phyloP scores from a whole-genome alignment of 345 rosid species.

The Sisymbrium altissimum region DNA sequence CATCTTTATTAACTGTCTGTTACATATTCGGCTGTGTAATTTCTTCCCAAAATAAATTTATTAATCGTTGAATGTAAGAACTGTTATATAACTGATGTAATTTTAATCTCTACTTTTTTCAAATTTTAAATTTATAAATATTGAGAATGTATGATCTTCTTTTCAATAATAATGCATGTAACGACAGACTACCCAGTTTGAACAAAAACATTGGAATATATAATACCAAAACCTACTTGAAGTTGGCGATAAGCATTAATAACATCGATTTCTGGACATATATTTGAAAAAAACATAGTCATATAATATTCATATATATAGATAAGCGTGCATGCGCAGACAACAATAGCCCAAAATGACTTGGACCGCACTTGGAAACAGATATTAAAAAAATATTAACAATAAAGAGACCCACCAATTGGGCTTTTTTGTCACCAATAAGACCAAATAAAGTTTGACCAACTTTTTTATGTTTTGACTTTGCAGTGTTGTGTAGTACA shows the following conservation, averaged over 20 bases:
- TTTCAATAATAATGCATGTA: neutral
- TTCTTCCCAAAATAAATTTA: neutral
- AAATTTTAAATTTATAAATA: too few relatives aligned
- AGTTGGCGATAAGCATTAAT: slow-evolving; percentile 25
- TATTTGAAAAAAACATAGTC: neutral
- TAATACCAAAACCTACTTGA: slow-evolving; percentile 1
- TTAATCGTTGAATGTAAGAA: neutral
- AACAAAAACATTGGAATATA: neutral
- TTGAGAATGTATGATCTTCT: neutral
- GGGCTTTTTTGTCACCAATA: slow-evolving; percentile 18
- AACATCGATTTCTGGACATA: slow-evolving; percentile 11
- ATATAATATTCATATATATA: neutral
- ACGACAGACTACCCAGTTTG: neutral
- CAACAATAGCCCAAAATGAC: slow-evolving; percentile 23
- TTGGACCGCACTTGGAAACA: slow-evolving; percentile 20
- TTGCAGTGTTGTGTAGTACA: slow-evolving; percentile 19
- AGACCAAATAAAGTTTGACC: slow-evolving; percentile 33
- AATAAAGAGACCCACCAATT: neutral
- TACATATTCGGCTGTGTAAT: neutral
- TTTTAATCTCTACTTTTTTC: too few relatives aligned
- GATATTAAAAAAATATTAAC: neutral
- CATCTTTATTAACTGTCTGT: neutral
- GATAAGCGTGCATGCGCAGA: slow-evolving; percentile 21
- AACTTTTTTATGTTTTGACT: slow-evolving; percentile 31
- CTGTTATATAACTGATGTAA: too few relatives aligned